A percentile compares a stretch with the other conserved stretches of the same genome.
Evolutionary conservation across 306 rosid genomes (phyloP).

Genomic region (Biancaea sappan): DNA sequence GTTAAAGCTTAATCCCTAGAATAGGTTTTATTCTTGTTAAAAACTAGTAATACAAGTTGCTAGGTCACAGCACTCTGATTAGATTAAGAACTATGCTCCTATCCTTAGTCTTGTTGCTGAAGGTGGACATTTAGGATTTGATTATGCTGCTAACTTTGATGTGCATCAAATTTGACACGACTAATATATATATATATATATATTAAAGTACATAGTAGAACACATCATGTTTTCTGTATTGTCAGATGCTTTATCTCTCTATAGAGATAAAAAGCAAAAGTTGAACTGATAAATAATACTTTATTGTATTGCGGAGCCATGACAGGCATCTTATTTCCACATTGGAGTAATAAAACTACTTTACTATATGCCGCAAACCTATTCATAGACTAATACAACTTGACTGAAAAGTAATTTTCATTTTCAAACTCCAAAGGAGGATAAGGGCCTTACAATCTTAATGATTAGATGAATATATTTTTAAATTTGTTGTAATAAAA

Average conservation of each 20-base stretch:
- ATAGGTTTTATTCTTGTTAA: not conserved
- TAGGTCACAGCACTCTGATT: not conserved
- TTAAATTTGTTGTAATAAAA: too few relatives aligned
- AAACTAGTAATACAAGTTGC: not conserved
- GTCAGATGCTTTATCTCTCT: not conserved
- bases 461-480: not conserved
- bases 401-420: not conserved
- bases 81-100: not conserved
- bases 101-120: not conserved
- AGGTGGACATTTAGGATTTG: not conserved
- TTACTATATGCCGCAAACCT: not conserved
- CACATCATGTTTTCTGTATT: not conserved
- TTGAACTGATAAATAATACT: not conserved
- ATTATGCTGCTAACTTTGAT: not conserved
- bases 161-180: not conserved
- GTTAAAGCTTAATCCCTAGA: slow-evolving; percentile 1
- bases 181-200: too few relatives aligned
- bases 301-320: not conserved
- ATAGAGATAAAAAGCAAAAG: not conserved
- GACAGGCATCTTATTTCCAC: not conserved
- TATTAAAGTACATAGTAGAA: not conserved
- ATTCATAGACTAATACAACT: not conserved
- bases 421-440: not conserved
- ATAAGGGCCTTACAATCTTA: not conserved
- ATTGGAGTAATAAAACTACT: too few relatives aligned